Percentiles rank a stretch among this genome's conserved stretches.
phyloP scores from a whole-genome alignment of 208 protist genomes.

The Naegleria fowleri region DNA sequence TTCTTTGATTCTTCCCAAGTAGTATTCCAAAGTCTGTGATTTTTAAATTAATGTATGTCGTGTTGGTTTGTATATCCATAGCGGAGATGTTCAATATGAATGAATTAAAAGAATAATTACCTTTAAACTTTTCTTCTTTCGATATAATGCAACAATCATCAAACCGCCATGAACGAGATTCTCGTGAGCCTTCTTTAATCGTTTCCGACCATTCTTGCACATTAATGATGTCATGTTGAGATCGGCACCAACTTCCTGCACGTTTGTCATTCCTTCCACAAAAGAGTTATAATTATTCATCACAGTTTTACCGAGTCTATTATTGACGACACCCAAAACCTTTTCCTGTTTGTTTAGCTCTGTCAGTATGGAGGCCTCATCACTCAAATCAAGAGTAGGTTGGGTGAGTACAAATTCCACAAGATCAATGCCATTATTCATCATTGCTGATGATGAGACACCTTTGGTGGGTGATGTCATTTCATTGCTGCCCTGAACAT shows the following conservation, averaged over 20 bases:
- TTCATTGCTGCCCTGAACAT: not conserved
- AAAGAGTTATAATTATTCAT: constrained; percentile 27
- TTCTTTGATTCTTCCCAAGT: constrained; percentile 2
- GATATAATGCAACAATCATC: not conserved
- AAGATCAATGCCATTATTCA: not conserved
- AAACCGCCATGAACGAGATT: constrained; percentile 6
- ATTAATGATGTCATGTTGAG: not conserved
- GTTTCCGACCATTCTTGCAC: not conserved
- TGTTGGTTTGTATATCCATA: not conserved
- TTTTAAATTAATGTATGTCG: not conserved
- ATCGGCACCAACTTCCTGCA: constrained; percentile 21
- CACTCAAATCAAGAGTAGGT: not conserved
- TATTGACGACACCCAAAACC: not conserved
- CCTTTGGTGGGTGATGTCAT: too few species aligned
- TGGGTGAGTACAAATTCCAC: not conserved
- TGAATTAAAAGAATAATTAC: not conserved
- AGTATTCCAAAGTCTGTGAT: not conserved
- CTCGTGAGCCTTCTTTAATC: not conserved
- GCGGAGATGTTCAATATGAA: not conserved
- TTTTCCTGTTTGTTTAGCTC: constrained; percentile 9
- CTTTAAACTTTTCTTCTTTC: not conserved
- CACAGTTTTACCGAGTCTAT: constrained; percentile 1
- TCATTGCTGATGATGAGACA: too few species aligned
- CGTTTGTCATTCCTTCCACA: constrained; percentile 18
- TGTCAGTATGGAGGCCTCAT: not conserved